Percentiles rank a stretch among this genome's conserved stretches.
phyloP scores from a whole-genome alignment of 345 rosid species.

The Theobroma cacao region DNA sequence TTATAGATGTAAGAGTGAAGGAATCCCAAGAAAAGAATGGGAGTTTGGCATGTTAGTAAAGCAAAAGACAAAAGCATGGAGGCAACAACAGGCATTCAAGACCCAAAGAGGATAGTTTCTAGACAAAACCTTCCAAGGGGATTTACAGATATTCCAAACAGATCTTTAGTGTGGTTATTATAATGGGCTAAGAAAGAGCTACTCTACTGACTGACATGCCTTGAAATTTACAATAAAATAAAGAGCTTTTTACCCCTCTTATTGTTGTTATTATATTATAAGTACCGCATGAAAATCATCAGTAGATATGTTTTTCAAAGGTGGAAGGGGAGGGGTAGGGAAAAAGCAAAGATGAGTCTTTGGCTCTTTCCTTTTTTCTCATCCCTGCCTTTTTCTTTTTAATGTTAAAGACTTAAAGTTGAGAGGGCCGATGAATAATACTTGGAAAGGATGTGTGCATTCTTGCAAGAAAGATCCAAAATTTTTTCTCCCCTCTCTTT shows the following conservation, averaged over 20 bases:
- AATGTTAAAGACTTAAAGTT: slow-evolving; percentile 35
- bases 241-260: slow-evolving; percentile 2
- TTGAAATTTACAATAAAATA: slow-evolving; percentile 33
- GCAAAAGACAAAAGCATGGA: slow-evolving; percentile 55
- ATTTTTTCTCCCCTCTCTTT: slow-evolving; percentile 1
- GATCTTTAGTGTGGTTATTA: slow-evolving; percentile 9
- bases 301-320: slow-evolving; percentile 33
- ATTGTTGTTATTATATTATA: slow-evolving; percentile 13
- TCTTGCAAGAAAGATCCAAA: slow-evolving; percentile 20
- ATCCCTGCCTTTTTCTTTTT: not conserved
- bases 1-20: slow-evolving; percentile 36
- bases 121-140: slow-evolving; percentile 42
- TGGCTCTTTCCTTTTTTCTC: slow-evolving; percentile 20
- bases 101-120: slow-evolving; percentile 13
- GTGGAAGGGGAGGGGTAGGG: slow-evolving; percentile 24
- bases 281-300: slow-evolving; percentile 56
- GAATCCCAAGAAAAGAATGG: slow-evolving; percentile 78
- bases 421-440: slow-evolving; percentile 22
- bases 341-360: slow-evolving; percentile 32
- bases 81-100: slow-evolving; percentile 39
- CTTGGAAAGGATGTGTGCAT: slow-evolving; percentile 10
- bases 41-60: slow-evolving; percentile 82
- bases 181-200: slow-evolving; percentile 13
- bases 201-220: slow-evolving; percentile 37
- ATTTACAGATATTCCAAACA: slow-evolving; percentile 37